Base-by-base conservation (phyloP, 495 filamentous ascomycete genomes). In the Haplographium delicatum region DNA sequence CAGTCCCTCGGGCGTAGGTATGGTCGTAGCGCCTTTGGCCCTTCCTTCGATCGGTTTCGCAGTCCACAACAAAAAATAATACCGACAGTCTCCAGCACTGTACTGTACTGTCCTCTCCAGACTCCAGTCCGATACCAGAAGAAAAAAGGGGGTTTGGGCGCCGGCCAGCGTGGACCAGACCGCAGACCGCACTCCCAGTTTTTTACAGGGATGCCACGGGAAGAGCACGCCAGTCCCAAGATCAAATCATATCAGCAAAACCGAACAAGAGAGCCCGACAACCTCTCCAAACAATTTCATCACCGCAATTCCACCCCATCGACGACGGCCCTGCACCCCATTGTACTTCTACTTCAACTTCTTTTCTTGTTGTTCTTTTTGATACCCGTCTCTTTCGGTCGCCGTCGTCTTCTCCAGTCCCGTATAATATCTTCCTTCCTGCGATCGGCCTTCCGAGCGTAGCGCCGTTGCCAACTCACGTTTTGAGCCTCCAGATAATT, bases 351-450 rank as follows among this genome's bases (percentile, higher is more conserved):
- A 57, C 37, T 27, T 26, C 6, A 23, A 13, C 45, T 49, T 51
- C 45, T 43, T 20, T 57, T 57, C 54, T 53, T 49, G 42, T 47
- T 48, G 47, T 52, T 57, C 44, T 53, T 53, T 31, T 57, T 53
- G 54, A 57, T 57, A 57, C 54, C 54, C 54, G 44, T 33, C 39
- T 44, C 27, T 44, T 52, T 44, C 18, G 1, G 16, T 13, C 31
- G n/a, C 45, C 15, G 25, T 48, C 30, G 16, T 41, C 35, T 4
- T 15, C 25, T 26, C 19, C 42, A 43, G n/a, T n/a, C n/a, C n/a
- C n/a, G n/a, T n/a, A n/a, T n/a, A n/a, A n/a, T n/a, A n/a, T n/a
- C n/a, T n/a, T n/a, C n/a, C n/a, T n/a, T n/a, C n/a, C 38, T 33
- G 39, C 47, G 7, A 19, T 46, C 47, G 30, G 48, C 27, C 43